Base-by-base conservation (phyloP, 208 protist genomes). In the Crithidia sp. region DNA sequence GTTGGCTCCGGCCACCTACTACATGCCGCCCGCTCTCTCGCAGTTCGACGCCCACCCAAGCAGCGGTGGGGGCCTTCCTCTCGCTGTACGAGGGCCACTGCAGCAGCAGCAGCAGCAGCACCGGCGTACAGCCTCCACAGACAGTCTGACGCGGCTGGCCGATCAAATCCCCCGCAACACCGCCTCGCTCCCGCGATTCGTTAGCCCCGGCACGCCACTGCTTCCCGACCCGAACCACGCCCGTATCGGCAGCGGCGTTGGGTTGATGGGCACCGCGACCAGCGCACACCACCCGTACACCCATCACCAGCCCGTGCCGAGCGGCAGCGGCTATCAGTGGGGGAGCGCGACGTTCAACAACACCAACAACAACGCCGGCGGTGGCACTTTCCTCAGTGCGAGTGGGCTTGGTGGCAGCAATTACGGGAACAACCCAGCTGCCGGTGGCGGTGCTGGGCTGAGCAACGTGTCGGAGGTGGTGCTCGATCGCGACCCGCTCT, bases 401-500 rank as follows among this genome's bases (percentile, higher is more conserved):
- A 28, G 28, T 28, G 28, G 28, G 28, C 28, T 28, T 28, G 28
- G 28, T 28, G 28, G 28, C 28, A 28, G 28, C 28, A 28, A 28
- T 28, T 28, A 28, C 28, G 28, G 28, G 28, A 28, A 28, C 28
- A 28, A 28, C 28, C 28, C 39, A 17, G 50, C 37, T 19, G 53
- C 39, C 16, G 71, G 63, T 65, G 45, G 49, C 53, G 45, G 19
- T 63, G 61, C 13, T 7, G 75, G 75, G 41, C 44, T 76, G 13
- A 7, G 61, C 41, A 8, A 55, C 54, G 58, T 83, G 52, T 65
- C 61, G 44, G 87, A 94, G 65, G 55, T 7, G 0, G 76, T 56
- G 19, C 71, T 94, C 60, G 86, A 92, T 60, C 49, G 55, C 12
- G 84, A 94, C 57, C 74, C 77, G 0, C 43, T 84, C 3, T 90